A percentile compares a stretch with the other conserved stretches of the same genome.
Evolutionary conservation across 192 early-diverging fungal genomes (phyloP).

Genomic region (Phlyctochytrium arcticum): DNA sequence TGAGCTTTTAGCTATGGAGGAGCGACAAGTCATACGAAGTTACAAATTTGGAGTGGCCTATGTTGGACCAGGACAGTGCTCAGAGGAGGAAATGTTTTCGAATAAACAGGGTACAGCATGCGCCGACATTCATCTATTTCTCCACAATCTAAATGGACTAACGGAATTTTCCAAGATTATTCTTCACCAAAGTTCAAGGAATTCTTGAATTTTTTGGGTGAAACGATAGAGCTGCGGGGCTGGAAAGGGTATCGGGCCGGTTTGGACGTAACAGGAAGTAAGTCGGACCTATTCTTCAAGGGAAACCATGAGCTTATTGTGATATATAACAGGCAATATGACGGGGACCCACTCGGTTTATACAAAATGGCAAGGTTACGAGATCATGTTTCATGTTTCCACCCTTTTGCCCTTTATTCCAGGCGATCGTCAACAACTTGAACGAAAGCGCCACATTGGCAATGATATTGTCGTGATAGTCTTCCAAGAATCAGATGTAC

Average conservation of each 20-base stretch:
- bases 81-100: constrained; percentile 74
- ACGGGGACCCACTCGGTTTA: constrained; percentile 66
- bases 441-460: constrained; percentile 68
- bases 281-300: not conserved
- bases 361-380: constrained; percentile 70
- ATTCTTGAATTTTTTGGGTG: constrained; percentile 68
- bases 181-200: constrained; percentile 52
- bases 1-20: constrained; percentile 68
- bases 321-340: constrained; percentile 49
- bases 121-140: no score
- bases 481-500: constrained; percentile 42
- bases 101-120: constrained; percentile 62
- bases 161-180: no score
- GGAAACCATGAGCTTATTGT: no score
- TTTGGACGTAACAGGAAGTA: constrained; percentile 64
- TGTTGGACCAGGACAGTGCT: constrained; percentile 62
- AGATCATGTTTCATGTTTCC: constrained; percentile 75
- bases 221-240: constrained; percentile 65
- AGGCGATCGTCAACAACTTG: constrained; percentile 67
- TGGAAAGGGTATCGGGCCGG: constrained; percentile 76
- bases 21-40: constrained; percentile 62
- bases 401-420: constrained; percentile 66
- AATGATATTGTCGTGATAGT: constrained; percentile 69
- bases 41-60: constrained; percentile 83
- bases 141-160: no score